Evolutionary conservation across 2,329 filamentous ascomycete species (phyloP), one percentile per base, ranked within the genome.

Genomic region (Diaporthe eres): DNA sequence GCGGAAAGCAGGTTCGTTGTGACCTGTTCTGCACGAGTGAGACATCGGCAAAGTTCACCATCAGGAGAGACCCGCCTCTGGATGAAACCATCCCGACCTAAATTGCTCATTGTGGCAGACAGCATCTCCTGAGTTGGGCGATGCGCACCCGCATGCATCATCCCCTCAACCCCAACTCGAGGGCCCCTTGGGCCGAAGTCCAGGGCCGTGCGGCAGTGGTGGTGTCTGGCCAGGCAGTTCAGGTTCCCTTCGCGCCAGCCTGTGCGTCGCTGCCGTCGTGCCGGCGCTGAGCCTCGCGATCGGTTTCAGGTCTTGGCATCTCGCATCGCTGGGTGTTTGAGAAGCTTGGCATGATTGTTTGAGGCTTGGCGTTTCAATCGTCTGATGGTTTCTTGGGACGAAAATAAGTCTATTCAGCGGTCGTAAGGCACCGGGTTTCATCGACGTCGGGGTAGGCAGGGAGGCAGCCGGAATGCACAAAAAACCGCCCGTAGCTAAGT

Each of bases 331-430:
- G 28, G 42, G 8, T 34, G 61, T 65, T 49, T 47, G 42, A 65
- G 34, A 28, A 60, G 61, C 61, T 65, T 65, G 61, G 61, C 61
- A 17, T 65, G 28, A 65, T 47, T 65, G 61, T 65, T 65, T 65
- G 61, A 49, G 61, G 61, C 61, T 65, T 65, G 61, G 61, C 61
- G 61, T 65, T 49, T 65, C 61, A n/a, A 49, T 49, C 61, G 19
- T 65, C 61, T 34, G 61, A 49, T 65, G 17, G 28, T 8, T n/a
- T 28, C 19, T 34, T 65, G 25, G 61, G 61, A 49, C 42, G 61
- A 49, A 47, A 49, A 34, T 49, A 49, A 47, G 25, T 49, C 25
- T 65, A 65, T 49, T 49, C 28, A 4, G n/a, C 61, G 42, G 28
- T 8, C 13, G 42, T 65, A 15, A 31, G 25, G 61, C 7, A 17